phyloP scores from a whole-genome alignment of 2,329 filamentous ascomycete species.

The Volutella citrinella region DNA sequence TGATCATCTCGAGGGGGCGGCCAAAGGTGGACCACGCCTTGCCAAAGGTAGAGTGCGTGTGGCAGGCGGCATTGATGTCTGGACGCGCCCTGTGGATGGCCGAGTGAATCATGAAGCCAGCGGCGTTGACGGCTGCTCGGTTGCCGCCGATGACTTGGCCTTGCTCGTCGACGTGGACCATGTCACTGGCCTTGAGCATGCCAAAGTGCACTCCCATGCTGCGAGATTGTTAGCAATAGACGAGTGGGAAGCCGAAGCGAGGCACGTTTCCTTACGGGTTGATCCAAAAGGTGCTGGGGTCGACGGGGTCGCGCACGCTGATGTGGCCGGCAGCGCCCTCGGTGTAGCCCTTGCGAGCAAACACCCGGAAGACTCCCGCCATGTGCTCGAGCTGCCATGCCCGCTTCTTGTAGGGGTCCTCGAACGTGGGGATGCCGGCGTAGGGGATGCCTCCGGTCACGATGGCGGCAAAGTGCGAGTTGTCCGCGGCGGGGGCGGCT shows the following conservation, averaged over 20 bases:
- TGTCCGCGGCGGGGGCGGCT: constrained; percentile 8
- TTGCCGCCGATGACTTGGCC: constrained; percentile 61
- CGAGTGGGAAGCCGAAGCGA: too few species aligned
- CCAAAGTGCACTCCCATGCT: constrained; percentile 57
- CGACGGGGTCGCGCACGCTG: constrained; percentile 59
- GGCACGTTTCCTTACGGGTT: constrained; percentile 55
- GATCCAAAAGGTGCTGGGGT: constrained; percentile 61
- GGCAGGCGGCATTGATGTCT: constrained; percentile 59
- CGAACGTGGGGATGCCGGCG: constrained; percentile 54
- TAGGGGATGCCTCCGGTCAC: constrained; percentile 32
- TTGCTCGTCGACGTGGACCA: constrained; percentile 59
- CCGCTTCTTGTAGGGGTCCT: constrained; percentile 39
- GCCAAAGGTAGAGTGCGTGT: constrained; percentile 56
- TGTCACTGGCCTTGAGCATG: constrained; percentile 57
- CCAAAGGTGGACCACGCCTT: constrained; percentile 62
- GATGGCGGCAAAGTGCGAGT: constrained; percentile 23
- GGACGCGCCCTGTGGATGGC: constrained; percentile 58
- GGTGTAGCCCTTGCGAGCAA: constrained; percentile 45
- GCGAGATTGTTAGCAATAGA: not conserved
- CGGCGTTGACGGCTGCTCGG: constrained; percentile 52
- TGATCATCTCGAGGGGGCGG: constrained; percentile 58
- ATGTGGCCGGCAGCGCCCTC: constrained; percentile 67
- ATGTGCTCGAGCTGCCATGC: constrained; percentile 40
- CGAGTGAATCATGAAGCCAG: constrained; percentile 61
- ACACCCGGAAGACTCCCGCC: constrained; percentile 46